Evolutionary conservation across 345 rosid species (phyloP), one percentile per base, ranked within the genome.

Genomic region (Aquilaria sinensis): DNA sequence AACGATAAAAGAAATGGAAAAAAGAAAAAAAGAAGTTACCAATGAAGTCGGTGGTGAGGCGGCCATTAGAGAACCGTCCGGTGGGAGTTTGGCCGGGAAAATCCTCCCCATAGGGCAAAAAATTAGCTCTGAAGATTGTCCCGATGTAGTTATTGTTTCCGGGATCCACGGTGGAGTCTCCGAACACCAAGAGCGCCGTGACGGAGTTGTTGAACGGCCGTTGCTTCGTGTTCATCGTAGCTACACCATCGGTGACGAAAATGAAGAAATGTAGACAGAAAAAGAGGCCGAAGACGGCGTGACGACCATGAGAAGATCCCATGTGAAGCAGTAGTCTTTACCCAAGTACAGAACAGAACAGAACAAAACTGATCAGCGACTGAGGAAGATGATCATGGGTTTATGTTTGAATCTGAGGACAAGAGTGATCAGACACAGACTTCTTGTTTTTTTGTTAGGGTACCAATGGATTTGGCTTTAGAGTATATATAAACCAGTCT

Each of bases 131-230:
- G 63, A 89, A 84, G 1, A 70, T 3, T 31, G 93, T 92, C 0
- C 13, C 8, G 14, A 89, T 67, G 65, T 57, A 81, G 78, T 92
- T 80, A 67, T 92, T 92, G 45, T 92, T 92, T 2, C 98, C 96
- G 0, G 98, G 78, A 75, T 92, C 98, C 2, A 83, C 89, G 0
- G 97, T 92, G 31, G 98, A 92, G 80, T 92, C 98, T 66, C 98
- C 97, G 5, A 92, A 89, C 48, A 89, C 85, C 8, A 81, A 55
- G 45, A 80, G 34, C 47, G 91, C 85, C 46, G 93, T 61, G 16
- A 79, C 58, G 6, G 67, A 74, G 31, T 72, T 67, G 62, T 76
- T 81, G 37, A 34, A 60, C 37, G 72, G 3, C 10, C 68, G 64
- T 15, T 48, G 56, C 57, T 14, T 31, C 12, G 30, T 5, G 5